phyloP scores from a whole-genome alignment of 805 yeast genomes.

The Cyberlindnera galapagoensis region DNA sequence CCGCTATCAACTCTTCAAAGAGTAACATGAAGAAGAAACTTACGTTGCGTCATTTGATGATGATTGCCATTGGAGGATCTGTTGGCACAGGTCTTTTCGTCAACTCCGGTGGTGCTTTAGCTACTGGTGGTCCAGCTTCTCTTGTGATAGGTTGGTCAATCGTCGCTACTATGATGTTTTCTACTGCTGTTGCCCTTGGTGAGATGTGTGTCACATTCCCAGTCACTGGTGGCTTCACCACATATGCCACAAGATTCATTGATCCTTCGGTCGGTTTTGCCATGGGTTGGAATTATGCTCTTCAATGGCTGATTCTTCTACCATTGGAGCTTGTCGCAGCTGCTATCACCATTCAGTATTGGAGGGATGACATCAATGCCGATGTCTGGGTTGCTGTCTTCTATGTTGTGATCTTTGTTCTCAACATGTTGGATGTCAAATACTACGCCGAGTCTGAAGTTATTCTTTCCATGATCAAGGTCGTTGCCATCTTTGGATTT shows the following conservation, averaged over 20 bases:
- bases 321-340: conserved; percentile 57
- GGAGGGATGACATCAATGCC: conserved; percentile 42
- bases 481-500: conserved; percentile 41
- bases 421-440: conserved; percentile 45
- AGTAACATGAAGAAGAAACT: conserved; percentile 28
- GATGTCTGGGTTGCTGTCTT: conserved; percentile 56
- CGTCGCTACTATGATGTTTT: conserved; percentile 50
- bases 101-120: conserved; percentile 54
- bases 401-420: conserved; percentile 37
- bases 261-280: conserved; percentile 52
- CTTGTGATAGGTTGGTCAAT: conserved; percentile 48
- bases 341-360: conserved; percentile 47
- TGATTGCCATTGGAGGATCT: conserved; percentile 74
- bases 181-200: conserved; percentile 51
- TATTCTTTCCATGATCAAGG: conserved; percentile 38
- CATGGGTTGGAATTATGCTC: conserved; percentile 44
- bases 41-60: conserved; percentile 55
- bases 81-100: conserved; percentile 69
- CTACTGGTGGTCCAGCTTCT: conserved; percentile 59
- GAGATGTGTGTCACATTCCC: conserved; percentile 50
- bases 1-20: conserved; percentile 30
- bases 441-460: conserved; percentile 53
- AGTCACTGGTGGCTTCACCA: conserved; percentile 46
- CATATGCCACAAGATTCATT: conserved; percentile 43
- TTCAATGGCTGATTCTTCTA: conserved; percentile 48